These are phyloP conservation scores for Kewa caespitosa DNA, from an alignment of 179 eudicot species.

Conservation along the genomic window DNA sequence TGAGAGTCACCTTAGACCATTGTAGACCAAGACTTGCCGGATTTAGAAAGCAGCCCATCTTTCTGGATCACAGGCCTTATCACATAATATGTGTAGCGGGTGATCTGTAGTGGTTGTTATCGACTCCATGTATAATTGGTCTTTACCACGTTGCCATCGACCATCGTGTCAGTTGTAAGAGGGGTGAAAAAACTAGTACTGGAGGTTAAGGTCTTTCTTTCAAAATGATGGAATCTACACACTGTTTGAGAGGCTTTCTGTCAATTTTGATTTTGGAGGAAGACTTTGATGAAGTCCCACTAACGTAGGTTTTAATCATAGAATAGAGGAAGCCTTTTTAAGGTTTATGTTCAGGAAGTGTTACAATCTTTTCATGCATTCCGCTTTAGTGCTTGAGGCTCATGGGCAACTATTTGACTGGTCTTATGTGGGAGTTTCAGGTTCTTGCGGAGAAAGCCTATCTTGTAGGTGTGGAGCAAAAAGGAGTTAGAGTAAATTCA, in stretches of 20 bases:
- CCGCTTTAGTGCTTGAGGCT: constrained; percentile 13
- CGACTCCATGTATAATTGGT: neutral
- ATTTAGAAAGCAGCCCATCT: too few species aligned
- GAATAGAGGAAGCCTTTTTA: neutral
- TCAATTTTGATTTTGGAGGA: neutral
- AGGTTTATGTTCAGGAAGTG: neutral
- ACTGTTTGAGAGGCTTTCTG: neutral
- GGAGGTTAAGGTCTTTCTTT: neutral
- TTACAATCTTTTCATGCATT: neutral
- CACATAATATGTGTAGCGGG: neutral
- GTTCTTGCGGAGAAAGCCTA: constrained; percentile 90
- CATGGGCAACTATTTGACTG: constrained; percentile 1
- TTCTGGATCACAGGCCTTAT: neutral
- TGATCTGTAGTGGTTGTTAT: neutral
- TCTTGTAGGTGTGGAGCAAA: constrained; percentile 81
- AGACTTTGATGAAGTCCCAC: neutral
- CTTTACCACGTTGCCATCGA: neutral
- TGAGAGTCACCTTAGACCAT: too few species aligned
- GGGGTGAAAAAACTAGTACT: neutral
- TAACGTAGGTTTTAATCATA: neutral
- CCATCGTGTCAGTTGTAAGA: neutral
- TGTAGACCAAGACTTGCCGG: too few species aligned
- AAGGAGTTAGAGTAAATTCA: constrained; percentile 50
- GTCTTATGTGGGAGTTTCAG: constrained; percentile 37
- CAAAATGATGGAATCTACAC: neutral